Percentiles rank a stretch among this genome's conserved stretches.
Conservation (phyloP, 108 stramenopile species). For the Cylindrotheca fusiformis region DNA sequence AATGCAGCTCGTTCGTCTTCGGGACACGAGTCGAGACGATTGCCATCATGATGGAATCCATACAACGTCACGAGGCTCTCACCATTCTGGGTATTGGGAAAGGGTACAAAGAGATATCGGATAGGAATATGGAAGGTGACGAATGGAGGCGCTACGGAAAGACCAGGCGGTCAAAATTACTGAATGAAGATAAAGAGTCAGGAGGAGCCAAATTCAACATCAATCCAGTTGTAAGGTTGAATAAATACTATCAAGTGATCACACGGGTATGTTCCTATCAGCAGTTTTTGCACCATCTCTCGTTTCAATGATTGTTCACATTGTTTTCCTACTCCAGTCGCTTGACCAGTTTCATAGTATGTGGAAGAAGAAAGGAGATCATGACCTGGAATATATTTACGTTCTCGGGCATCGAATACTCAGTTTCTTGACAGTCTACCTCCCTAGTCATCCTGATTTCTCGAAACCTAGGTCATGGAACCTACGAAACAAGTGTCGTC, state of each 20-base stretch:
- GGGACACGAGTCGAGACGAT: no score
- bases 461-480: neutral
- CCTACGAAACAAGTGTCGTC: conserved; percentile 13
- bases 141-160: conserved; percentile 46
- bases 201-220: conserved; percentile 47
- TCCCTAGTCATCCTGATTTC: conserved; percentile 48
- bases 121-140: neutral
- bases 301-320: neutral
- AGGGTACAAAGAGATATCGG: neutral
- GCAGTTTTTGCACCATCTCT: neutral
- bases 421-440: conserved; percentile 38
- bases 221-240: conserved; percentile 30
- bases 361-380: conserved; percentile 13
- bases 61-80: neutral
- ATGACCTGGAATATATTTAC: conserved; percentile 41
- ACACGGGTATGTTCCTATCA: conserved; percentile 38
- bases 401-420: conserved; percentile 53
- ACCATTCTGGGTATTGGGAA: neutral
- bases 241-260: conserved; percentile 43
- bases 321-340: conserved; percentile 13
- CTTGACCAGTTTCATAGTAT: conserved; percentile 38
- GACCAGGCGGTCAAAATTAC: conserved; percentile 25
- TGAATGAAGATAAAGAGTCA: conserved; percentile 36
- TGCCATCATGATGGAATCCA: neutral
- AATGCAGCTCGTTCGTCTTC: no score